A percentile compares a stretch with the other conserved stretches of the same genome.
phyloP scores from a whole-genome alignment of 768 basidiomycete genomes.

The Thelephora aurantiotincta region DNA sequence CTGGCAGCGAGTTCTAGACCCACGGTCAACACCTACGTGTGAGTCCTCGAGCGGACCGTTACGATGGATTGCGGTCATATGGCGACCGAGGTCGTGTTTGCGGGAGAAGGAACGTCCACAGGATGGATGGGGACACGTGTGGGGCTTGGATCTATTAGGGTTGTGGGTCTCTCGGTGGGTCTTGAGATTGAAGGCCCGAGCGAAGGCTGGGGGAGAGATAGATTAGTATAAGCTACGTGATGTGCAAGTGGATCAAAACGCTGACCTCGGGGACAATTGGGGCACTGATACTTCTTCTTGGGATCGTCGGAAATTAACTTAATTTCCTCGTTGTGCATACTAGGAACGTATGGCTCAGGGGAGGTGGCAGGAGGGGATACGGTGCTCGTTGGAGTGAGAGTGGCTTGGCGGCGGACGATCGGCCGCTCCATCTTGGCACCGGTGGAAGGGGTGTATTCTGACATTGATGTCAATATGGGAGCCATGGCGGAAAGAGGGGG shows the following conservation, averaged over 20 bases:
- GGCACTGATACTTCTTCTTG: conserved; percentile 69
- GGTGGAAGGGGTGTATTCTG: conserved; percentile 27
- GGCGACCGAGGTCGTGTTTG: conserved; percentile 87
- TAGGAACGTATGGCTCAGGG: conserved; percentile 27
- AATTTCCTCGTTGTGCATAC: conserved; percentile 17
- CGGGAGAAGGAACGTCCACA: conserved; percentile 89
- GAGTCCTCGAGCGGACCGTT: conserved; percentile 38
- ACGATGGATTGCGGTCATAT: conserved; percentile 75
- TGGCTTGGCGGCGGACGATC: conserved; percentile 14
- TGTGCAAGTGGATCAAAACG: conserved; percentile 3
- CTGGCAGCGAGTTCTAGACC: conserved; percentile 56
- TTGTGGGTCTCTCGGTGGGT: conserved; percentile 94
- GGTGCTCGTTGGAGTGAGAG: conserved; percentile 17
- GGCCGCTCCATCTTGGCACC: conserved; percentile 8
- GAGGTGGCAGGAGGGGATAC: conserved; percentile 46
- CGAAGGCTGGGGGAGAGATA: conserved; percentile 47
- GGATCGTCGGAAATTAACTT: conserved; percentile 43
- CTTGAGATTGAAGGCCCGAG: conserved; percentile 88
- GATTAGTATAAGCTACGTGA: conserved; percentile 4
- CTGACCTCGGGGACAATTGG: conserved; percentile 58
- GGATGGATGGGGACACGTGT: conserved; percentile 71
- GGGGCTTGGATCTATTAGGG: conserved; percentile 80
- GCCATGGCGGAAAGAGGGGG: conserved; percentile 31
- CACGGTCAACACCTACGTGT: conserved; percentile 52
- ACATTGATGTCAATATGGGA: conserved; percentile 29